A percentile compares a stretch with the other conserved stretches of the same genome.
Evolutionary conservation across 768 basidiomycete species (phyloP).

Genomic region (Lentinus tigrinus): DNA sequence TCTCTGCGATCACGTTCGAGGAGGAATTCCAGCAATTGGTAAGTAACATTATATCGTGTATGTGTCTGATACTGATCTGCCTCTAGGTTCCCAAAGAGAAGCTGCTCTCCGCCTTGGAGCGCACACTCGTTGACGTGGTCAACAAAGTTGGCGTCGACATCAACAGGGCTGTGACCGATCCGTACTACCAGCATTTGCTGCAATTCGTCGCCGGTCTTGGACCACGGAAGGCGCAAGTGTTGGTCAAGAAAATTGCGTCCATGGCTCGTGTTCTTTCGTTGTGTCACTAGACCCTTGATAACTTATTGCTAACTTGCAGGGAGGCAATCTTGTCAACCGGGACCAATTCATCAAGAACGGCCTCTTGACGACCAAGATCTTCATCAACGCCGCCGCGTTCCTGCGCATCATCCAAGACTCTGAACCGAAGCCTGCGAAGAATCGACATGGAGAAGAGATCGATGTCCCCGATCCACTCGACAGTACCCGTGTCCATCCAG

Average conservation of each 20-base stretch:
- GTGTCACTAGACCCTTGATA: background rate
- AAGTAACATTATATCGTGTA: background rate
- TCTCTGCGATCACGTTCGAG: slow-evolving; percentile 79
- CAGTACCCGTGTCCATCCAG: slow-evolving; percentile 92
- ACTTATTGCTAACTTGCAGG: slow-evolving; percentile 44
- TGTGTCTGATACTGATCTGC: background rate
- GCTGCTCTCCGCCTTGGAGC: slow-evolving; percentile 76
- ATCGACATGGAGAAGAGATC: slow-evolving; percentile 56
- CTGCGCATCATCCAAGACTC: slow-evolving; percentile 79
- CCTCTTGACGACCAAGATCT: slow-evolving; percentile 82
- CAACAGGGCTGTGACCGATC: slow-evolving; percentile 85
- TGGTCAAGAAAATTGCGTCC: slow-evolving; percentile 78
- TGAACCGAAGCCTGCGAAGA: slow-evolving; percentile 59
- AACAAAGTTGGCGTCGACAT: slow-evolving; percentile 96
- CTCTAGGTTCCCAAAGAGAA: slow-evolving; percentile 82
- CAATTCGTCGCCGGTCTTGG: slow-evolving; percentile 93
- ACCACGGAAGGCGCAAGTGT: slow-evolving; percentile 85
- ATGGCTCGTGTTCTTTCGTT: slow-evolving; percentile 49
- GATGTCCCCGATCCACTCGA: slow-evolving; percentile 89
- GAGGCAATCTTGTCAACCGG: slow-evolving; percentile 83
- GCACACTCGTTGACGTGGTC: slow-evolving; percentile 84
- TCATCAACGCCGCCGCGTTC: slow-evolving; percentile 92
- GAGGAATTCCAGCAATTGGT: slow-evolving; percentile 84
- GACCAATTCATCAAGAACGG: slow-evolving; percentile 83
- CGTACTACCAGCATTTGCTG: slow-evolving; percentile 85